Evolutionary conservation across 2,329 filamentous ascomycete species (phyloP), one percentile per base, ranked within the genome.

Genomic region (Dryadomyces quercus-mongolicae): DNA sequence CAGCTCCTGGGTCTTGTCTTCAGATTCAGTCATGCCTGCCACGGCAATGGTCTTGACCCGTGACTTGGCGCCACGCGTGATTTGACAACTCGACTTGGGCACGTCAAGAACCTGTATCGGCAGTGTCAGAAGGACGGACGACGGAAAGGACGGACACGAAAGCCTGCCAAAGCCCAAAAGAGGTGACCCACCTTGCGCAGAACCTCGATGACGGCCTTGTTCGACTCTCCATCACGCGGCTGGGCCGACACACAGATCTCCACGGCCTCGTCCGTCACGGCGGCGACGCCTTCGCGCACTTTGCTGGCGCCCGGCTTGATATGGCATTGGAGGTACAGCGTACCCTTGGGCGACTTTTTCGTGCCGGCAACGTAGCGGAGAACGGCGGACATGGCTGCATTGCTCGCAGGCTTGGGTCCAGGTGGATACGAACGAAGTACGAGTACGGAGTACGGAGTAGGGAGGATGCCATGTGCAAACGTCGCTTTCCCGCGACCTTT

Each of bases 271-370:
- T 80, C 73, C 0, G 75, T 74, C 4, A 88, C 66, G 0, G 72
- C 71, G 2, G 70, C 63, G 47, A 88, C 72, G 15, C 84, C 84
- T 60, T 86, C 77, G 38, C 82, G 76, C 22, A 72, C 71, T 31
- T 77, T 80, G 63, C 73, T 81, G 13, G 79, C 77, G 3, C 83
- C 81, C 0, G 85, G 81, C 57, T 85, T 86, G 55, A 88, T 78
- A 60, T 78, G 80, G 64, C 85, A 86, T 25, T 77, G 73, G 36
- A 88, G 68, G 53, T 82, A 77, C 18, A 88, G 65, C 2, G 68
- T 72, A 22, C 68, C 71, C 4, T 67, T 56, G 31, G 68, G 62
- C 0, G 73, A 70, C 55, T 75, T 78, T 51, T 72, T 74, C 50
- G 73, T 67, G 3, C 71, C 70, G 3, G 72, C 68, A 48, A 79